Evolutionary conservation across 1,284 basidiomycete genomes (phyloP).

Genomic region (Erythrobasidium hasegawianum): DNA sequence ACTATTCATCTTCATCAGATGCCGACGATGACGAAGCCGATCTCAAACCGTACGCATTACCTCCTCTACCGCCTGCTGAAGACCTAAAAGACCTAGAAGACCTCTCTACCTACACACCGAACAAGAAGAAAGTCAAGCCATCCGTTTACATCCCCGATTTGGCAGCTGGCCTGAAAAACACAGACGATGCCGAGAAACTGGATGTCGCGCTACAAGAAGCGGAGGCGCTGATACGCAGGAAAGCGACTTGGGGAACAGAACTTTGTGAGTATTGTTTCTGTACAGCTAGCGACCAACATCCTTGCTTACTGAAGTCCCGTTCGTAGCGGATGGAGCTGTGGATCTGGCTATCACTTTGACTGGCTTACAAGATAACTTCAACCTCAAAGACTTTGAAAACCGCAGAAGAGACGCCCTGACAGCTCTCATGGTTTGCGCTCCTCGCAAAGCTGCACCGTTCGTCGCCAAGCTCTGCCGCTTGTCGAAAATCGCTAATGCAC

Average conservation of each 20-base stretch:
- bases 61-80: conserved; percentile 18
- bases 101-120: conserved; percentile 19
- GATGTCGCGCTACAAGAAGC: conserved; percentile 73
- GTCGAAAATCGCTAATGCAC: no score
- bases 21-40: conserved; percentile 36
- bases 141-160: conserved; percentile 51
- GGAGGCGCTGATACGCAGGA: conserved; percentile 75
- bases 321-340: conserved; percentile 76
- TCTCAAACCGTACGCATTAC: conserved; percentile 37
- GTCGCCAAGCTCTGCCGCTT: no score
- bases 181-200: conserved; percentile 63
- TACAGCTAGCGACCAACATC: neutral
- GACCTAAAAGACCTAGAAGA: conserved; percentile 35
- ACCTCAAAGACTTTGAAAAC: conserved; percentile 71
- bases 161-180: conserved; percentile 44
- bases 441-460: conserved; percentile 74
- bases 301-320: conserved; percentile 6
- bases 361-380: conserved; percentile 75
- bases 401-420: conserved; percentile 70
- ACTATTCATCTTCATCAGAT: conserved; percentile 13
- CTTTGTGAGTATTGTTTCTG: conserved; percentile 58
- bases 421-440: conserved; percentile 74
- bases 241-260: conserved; percentile 75
- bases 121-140: conserved; percentile 37
- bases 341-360: conserved; percentile 71